These are phyloP conservation scores for Claviceps digitariae DNA, from an alignment of 2,329 filamentous ascomycete genomes.

Conservation along the genomic window DNA sequence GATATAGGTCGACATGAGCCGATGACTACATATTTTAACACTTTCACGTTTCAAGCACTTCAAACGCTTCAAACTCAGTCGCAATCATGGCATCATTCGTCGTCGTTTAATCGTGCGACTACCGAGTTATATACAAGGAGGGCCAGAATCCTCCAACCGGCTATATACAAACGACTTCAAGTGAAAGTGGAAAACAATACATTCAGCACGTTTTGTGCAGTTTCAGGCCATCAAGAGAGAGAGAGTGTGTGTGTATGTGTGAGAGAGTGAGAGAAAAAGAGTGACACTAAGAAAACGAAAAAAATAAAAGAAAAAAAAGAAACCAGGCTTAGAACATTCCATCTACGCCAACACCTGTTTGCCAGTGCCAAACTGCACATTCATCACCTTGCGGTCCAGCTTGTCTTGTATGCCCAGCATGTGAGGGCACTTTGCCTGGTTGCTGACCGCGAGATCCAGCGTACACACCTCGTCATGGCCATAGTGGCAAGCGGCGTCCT, in stretches of 20 bases:
- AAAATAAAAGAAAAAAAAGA: no score
- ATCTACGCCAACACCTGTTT: conserved; percentile 14
- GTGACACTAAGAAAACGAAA: not conserved
- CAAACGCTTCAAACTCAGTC: not conserved
- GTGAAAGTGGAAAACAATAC: no score
- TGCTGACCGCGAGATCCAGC: conserved; percentile 31
- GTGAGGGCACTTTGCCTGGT: conserved; percentile 38
- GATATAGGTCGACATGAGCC: no score
- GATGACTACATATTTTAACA: no score
- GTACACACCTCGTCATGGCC: conserved; percentile 38
- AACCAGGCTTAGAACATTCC: not conserved
- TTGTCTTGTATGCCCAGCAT: conserved; percentile 22
- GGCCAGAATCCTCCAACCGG: no score
- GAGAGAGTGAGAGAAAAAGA: no score
- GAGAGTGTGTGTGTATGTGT: no score
- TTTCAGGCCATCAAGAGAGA: no score
- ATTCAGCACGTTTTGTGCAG: no score
- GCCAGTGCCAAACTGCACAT: conserved; percentile 39
- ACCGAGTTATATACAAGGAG: not conserved
- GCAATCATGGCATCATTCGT: not conserved
- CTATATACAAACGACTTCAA: no score
- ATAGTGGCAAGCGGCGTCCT: conserved; percentile 33
- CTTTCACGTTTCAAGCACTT: no score
- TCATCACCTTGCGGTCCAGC: conserved; percentile 28
- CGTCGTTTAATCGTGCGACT: not conserved